Percentiles rank a stretch among this genome's conserved stretches.
Conservation (phyloP, 2,329 filamentous ascomycete genomes). For the Periglandula ipomoeae region DNA sequence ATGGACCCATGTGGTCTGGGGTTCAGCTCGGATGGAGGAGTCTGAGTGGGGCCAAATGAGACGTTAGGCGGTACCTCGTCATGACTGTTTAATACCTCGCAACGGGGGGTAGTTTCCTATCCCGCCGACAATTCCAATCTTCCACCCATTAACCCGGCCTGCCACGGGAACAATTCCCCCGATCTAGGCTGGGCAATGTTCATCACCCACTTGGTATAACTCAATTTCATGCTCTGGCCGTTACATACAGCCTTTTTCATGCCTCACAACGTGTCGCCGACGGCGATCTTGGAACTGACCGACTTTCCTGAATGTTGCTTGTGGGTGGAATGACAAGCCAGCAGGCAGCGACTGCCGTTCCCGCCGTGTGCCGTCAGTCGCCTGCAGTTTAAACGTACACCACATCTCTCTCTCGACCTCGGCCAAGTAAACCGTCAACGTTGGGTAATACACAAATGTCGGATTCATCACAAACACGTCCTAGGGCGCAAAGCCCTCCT, state of each 20-base stretch:
- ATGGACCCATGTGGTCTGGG: no score
- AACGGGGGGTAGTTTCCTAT: no score
- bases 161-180: neutral
- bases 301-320: neutral
- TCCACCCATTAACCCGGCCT: neutral
- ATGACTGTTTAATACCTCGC: neutral
- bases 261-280: neutral
- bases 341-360: neutral
- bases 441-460: neutral
- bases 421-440: neutral
- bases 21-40: neutral
- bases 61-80: neutral
- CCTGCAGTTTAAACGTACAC: no score
- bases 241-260: neutral
- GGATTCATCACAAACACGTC: neutral
- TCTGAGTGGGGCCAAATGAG: neutral
- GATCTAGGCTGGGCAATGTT: neutral
- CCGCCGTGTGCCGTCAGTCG: neutral
- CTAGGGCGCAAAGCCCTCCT: slow-evolving; percentile 16
- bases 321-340: neutral
- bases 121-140: neutral
- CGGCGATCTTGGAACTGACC: slow-evolving; percentile 9
- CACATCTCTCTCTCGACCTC: no score
- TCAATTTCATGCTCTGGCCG: neutral
- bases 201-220: neutral